Evolutionary conservation across 1,284 basidiomycete species (phyloP).

Genomic region (Irpex sp.): DNA sequence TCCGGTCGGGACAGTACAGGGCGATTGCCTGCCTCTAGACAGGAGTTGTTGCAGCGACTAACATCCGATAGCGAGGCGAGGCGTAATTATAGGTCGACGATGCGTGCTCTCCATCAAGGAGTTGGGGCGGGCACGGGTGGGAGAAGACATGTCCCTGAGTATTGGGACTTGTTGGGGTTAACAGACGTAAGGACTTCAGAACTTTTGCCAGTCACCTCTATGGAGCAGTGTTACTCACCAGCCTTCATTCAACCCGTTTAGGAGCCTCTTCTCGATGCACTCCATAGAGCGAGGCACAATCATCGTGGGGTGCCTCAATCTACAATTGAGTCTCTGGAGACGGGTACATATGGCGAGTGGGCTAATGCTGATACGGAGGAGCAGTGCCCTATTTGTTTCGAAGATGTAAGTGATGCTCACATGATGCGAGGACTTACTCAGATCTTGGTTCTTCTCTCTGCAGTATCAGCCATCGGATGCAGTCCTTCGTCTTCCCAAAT

Average conservation of each 20-base stretch:
- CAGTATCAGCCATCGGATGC: conserved; percentile 59
- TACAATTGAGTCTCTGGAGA: conserved; percentile 56
- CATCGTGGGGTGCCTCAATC: conserved; percentile 46
- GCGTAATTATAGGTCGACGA: too few species aligned
- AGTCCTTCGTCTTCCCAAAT: conserved; percentile 61
- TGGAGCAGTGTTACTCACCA: too few species aligned
- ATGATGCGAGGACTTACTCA: not conserved
- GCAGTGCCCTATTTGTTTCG: conserved; percentile 75
- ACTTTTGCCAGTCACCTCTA: too few species aligned
- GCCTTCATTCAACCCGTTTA: too few species aligned
- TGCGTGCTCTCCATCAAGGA: too few species aligned
- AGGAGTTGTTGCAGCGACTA: too few species aligned
- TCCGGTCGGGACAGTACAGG: too few species aligned
- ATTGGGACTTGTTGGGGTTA: not conserved
- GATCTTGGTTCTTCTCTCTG: not conserved
- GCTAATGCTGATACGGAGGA: conserved; percentile 56
- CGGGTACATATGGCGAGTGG: conserved; percentile 65
- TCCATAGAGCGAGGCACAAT: not conserved
- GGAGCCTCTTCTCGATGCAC: too few species aligned
- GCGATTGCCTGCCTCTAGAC: too few species aligned
- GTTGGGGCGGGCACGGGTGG: not conserved
- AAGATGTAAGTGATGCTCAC: conserved; percentile 55
- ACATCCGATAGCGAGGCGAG: too few species aligned
- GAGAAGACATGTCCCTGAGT: not conserved
- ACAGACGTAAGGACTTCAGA: not conserved